Conservation (phyloP, 2,329 filamentous ascomycete genomes). For the Aspergillus sp. region DNA sequence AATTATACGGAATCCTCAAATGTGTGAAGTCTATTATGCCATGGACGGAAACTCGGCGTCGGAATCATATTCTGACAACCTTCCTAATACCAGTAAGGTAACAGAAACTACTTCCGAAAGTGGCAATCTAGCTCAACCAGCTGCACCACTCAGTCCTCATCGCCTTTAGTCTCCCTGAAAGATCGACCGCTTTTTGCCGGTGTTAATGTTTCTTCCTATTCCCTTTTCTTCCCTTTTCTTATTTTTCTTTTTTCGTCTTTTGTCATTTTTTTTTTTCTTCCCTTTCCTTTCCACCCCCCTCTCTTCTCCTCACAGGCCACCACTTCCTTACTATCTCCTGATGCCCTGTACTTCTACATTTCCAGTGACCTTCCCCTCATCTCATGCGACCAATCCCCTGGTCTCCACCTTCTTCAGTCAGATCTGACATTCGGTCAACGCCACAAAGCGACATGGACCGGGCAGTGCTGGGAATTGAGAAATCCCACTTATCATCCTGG, state of each 20-base stretch:
- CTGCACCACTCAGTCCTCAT: not conserved
- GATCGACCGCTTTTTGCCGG: not conserved
- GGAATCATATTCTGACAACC: not conserved
- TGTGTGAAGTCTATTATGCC: not conserved
- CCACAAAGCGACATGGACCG: not conserved
- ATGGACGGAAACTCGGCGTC: not conserved
- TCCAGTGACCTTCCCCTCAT: not conserved
- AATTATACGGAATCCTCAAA: not conserved
- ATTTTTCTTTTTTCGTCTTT: no score
- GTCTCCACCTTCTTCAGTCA: slow-evolving; percentile 6
- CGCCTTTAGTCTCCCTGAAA: not conserved
- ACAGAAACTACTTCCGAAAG: not conserved
- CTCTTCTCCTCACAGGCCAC: no score
- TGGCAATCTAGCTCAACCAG: not conserved
- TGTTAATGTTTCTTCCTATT: not conserved
- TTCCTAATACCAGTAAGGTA: no score
- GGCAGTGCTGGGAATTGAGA: not conserved
- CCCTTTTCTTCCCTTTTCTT: no score
- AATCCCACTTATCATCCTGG: not conserved
- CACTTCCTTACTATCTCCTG: not conserved
- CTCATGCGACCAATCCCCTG: not conserved
- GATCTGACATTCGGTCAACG: slow-evolving; percentile 4
- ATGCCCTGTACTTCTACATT: not conserved
- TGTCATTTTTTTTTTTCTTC: no score
- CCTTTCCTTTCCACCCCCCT: no score